phyloP scores from a whole-genome alignment of 2,329 filamentous ascomycete genomes.

The Diplodia mutila region DNA sequence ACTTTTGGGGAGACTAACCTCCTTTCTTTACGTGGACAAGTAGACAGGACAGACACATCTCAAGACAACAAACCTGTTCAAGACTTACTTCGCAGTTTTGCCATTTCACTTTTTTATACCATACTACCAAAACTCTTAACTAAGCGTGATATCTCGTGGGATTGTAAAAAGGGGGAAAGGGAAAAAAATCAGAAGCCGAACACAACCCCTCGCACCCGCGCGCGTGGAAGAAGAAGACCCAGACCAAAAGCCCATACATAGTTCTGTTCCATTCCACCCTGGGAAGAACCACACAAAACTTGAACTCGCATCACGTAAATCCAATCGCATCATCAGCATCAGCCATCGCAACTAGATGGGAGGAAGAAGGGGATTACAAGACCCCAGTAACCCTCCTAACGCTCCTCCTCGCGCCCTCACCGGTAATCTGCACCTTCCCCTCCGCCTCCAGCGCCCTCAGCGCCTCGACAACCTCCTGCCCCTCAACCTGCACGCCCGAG shows the following conservation, averaged over 20 bases:
- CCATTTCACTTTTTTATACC: neutral
- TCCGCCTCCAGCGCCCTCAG: constrained; percentile 82
- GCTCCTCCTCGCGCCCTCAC: constrained; percentile 81
- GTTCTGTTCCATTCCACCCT: too few species aligned
- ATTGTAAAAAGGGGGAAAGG: neutral
- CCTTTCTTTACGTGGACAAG: too few species aligned
- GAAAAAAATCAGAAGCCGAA: too few species aligned
- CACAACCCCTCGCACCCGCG: neutral
- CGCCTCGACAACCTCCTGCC: constrained; percentile 79
- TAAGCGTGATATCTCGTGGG: neutral
- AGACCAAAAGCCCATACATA: neutral
- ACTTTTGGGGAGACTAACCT: too few species aligned
- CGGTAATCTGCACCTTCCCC: constrained; percentile 76
- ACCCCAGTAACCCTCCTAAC: constrained; percentile 74
- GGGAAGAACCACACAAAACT: too few species aligned
- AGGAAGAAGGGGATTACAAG: constrained; percentile 33
- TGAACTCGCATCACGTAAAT: too few species aligned
- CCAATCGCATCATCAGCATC: too few species aligned
- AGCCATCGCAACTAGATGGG: too few species aligned
- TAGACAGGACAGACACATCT: too few species aligned
- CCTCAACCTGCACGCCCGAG: constrained; percentile 67
- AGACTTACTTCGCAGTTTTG: neutral
- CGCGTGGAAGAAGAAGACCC: neutral
- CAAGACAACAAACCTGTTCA: too few species aligned
- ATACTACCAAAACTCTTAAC: neutral